Evolutionary conservation across 179 eudicot genomes (phyloP).

Genomic region (Spinacia oleracea): DNA sequence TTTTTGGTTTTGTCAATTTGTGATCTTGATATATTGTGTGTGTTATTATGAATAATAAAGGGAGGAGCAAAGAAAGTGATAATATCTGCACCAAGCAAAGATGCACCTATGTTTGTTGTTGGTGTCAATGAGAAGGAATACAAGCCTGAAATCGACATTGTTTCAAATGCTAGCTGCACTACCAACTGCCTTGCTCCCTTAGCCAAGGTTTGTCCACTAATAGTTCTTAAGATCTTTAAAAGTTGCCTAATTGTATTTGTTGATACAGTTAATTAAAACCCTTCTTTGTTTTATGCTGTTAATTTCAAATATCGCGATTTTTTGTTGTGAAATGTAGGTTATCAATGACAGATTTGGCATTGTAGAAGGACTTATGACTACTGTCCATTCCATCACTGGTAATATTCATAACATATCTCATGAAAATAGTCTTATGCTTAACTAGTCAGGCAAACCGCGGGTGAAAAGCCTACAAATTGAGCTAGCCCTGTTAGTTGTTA

Average conservation of each 20-base stretch:
- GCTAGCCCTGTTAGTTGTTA: too few relatives aligned
- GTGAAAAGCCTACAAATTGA: too few relatives aligned
- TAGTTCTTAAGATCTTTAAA: background rate
- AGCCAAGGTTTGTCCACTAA: slow-evolving; percentile 50
- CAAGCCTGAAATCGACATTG: slow-evolving; percentile 62
- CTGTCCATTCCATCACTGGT: slow-evolving; percentile 77
- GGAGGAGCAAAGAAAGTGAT: slow-evolving; percentile 90
- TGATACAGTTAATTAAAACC: background rate
- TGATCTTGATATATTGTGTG: slow-evolving; percentile 11
- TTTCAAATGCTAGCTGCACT: slow-evolving; percentile 83
- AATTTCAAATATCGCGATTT: too few relatives aligned
- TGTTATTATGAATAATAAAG: slow-evolving; percentile 28
- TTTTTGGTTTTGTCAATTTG: background rate
- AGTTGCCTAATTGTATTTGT: background rate
- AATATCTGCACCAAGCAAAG: slow-evolving; percentile 82
- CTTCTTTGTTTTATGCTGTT: background rate
- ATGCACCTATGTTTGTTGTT: slow-evolving; percentile 90
- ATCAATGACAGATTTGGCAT: slow-evolving; percentile 76
- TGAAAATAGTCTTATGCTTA: background rate
- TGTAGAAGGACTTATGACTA: slow-evolving; percentile 85
- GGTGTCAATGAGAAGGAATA: slow-evolving; percentile 83
- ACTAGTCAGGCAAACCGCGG: too few relatives aligned
- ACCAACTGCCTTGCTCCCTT: slow-evolving; percentile 84
- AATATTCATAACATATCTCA: background rate
- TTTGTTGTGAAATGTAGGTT: slow-evolving; percentile 34